These are phyloP conservation scores for Xerocomus minutiporus DNA, from an alignment of 1,284 basidiomycete species.

Conservation along the genomic window DNA sequence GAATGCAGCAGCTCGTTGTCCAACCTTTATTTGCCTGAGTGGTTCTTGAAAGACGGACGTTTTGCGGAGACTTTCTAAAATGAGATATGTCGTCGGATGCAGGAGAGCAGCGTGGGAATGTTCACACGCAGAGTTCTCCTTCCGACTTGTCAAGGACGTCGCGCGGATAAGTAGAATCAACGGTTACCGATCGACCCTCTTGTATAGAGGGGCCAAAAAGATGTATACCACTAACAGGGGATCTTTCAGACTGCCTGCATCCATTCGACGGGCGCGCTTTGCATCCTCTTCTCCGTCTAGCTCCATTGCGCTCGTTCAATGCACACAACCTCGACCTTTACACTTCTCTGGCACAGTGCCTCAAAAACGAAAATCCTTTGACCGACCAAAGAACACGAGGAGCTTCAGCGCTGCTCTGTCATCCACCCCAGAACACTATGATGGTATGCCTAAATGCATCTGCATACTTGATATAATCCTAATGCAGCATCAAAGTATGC, in stretches of 20 bases:
- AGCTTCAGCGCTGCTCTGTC: constrained; percentile 2
- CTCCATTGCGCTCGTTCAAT: not conserved
- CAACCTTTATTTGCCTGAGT: not conserved
- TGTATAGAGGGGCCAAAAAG: not conserved
- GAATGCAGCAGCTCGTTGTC: too few species aligned
- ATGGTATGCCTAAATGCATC: constrained; percentile 17
- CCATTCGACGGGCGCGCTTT: constrained; percentile 3
- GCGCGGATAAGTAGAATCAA: not conserved
- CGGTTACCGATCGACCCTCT: not conserved
- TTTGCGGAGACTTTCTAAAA: constrained; percentile 20
- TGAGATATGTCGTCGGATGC: constrained; percentile 20
- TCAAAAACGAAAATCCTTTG: not conserved
- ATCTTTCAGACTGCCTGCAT: not conserved
- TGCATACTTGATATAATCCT: not conserved
- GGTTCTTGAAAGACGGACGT: not conserved
- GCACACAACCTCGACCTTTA: not conserved
- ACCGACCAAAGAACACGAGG: not conserved
- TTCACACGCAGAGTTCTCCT: not conserved
- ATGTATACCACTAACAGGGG: constrained; percentile 12
- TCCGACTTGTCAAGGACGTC: not conserved
- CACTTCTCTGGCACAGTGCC: not conserved
- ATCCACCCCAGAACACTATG: constrained; percentile 13
- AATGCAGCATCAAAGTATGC: constrained; percentile 49
- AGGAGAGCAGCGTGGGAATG: constrained; percentile 8
- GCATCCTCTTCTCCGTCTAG: not conserved